Conservation (phyloP, 148 eudicot species). For the Vaccinium corymbosum region DNA sequence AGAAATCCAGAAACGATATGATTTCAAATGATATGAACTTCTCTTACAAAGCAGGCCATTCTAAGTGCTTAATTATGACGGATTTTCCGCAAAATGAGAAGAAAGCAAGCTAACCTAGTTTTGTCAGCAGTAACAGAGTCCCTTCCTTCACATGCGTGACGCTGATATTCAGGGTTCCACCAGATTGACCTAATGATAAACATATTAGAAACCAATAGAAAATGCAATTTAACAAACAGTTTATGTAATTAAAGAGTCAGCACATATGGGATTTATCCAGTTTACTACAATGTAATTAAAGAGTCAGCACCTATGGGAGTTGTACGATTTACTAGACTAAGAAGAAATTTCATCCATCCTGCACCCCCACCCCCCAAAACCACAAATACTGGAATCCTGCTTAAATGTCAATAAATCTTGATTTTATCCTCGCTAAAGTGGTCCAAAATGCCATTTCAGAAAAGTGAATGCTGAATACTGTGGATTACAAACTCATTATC, state of each 20-base stretch:
- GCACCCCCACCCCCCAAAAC: neutral
- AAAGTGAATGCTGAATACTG: neutral
- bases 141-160: conserved; percentile 9
- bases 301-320: neutral
- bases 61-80: neutral
- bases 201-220: neutral
- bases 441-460: neutral
- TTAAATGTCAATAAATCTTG: neutral
- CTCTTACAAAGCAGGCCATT: conserved; percentile 8
- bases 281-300: neutral
- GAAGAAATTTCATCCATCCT: neutral
- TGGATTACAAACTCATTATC: neutral
- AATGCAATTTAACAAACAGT: neutral
- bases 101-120: conserved; percentile 13
- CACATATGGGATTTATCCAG: neutral
- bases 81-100: neutral
- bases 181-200: conserved; percentile 15
- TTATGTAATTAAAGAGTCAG: neutral
- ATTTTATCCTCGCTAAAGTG: neutral
- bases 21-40: conserved; percentile 9
- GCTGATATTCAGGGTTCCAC: conserved; percentile 14
- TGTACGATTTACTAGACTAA: neutral
- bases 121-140: conserved; percentile 6
- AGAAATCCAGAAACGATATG: neutral
- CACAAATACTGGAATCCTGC: neutral